Conservation (phyloP, 108 stramenopile species). For the Epithemia pelagica region DNA sequence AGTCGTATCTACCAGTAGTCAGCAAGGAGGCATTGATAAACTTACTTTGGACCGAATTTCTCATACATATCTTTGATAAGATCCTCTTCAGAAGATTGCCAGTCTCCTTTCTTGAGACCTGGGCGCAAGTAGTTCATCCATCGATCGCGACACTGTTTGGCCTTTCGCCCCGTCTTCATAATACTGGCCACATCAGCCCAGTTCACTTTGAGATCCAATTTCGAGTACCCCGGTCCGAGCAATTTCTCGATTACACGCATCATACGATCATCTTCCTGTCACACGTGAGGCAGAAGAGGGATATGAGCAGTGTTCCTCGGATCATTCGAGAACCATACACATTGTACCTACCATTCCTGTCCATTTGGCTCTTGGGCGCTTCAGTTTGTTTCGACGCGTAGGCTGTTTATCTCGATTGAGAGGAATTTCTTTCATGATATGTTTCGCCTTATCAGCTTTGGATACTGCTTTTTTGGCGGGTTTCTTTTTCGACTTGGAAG, state of each 20-base stretch:
- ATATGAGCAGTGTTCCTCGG: no score
- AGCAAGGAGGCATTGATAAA: neutral
- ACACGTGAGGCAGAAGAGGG: neutral
- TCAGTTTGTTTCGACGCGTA: no score
- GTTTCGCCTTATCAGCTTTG: neutral
- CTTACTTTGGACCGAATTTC: slow-evolving; percentile 38
- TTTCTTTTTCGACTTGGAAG: no score
- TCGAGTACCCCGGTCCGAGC: neutral
- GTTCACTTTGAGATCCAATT: neutral
- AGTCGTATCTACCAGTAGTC: neutral
- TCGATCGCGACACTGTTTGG: slow-evolving; percentile 98
- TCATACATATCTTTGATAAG: slow-evolving; percentile 53
- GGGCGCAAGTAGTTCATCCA: slow-evolving; percentile 98
- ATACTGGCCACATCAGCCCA: slow-evolving; percentile 6
- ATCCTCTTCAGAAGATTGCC: slow-evolving; percentile 84
- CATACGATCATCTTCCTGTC: neutral
- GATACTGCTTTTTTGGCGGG: no score
- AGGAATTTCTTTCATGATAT: neutral
- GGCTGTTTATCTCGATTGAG: no score
- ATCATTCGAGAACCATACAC: no score
- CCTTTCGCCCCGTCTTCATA: slow-evolving; percentile 90
- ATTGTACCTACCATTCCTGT: neutral
- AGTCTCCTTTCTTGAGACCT: slow-evolving; percentile 81
- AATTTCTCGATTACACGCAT: neutral
- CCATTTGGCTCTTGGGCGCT: neutral